phyloP scores from a whole-genome alignment of 116 monocot species.

The Iris pallida region DNA sequence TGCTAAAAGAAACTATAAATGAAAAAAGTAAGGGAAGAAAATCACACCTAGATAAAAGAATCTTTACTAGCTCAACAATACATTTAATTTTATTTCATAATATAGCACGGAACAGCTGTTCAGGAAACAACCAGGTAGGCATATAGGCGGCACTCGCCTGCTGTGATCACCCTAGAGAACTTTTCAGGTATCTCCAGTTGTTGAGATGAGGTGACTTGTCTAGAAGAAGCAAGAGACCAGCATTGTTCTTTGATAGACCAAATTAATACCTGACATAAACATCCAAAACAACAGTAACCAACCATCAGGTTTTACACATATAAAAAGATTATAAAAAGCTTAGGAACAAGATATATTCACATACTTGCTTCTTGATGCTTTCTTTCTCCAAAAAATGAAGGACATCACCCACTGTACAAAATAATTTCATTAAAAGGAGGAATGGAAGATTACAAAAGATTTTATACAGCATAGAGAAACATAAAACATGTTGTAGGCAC shows the following conservation, averaged over 20 bases:
- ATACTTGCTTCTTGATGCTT: slow-evolving; percentile 53
- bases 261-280: slow-evolving; percentile 49
- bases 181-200: too few relatives aligned
- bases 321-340: background rate
- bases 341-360: slow-evolving; percentile 4
- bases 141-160: slow-evolving; percentile 11
- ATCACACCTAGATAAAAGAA: slow-evolving; percentile 4
- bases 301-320: background rate
- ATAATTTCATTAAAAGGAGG: background rate
- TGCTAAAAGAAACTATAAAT: background rate
- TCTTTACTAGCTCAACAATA: background rate
- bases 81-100: background rate
- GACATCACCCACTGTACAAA: slow-evolving; percentile 53
- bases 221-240: too few relatives aligned
- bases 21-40: background rate
- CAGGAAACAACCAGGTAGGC: too few relatives aligned
- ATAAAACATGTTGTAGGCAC: too few relatives aligned
- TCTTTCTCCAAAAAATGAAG: slow-evolving; percentile 49
- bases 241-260: too few relatives aligned
- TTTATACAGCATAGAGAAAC: too few relatives aligned
- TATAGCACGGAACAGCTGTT: too few relatives aligned
- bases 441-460: too few relatives aligned
- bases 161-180: too few relatives aligned
- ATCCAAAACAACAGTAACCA: background rate
- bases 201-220: too few relatives aligned